Base-by-base conservation (phyloP, 2,329 filamentous ascomycete genomes). In the Elsinoe fawcettii region DNA sequence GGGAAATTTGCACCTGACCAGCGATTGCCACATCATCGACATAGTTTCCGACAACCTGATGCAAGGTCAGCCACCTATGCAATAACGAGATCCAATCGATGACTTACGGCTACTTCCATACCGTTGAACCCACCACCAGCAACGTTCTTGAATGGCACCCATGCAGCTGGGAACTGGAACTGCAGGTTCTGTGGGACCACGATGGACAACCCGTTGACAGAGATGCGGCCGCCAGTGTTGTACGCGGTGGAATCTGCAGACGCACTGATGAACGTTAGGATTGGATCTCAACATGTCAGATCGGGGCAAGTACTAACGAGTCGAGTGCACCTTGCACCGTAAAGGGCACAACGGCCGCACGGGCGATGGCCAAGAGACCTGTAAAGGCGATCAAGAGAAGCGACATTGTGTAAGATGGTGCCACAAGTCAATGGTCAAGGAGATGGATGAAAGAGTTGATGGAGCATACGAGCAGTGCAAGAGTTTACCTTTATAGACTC, bases 101-200 rank as follows among this genome's bases (percentile, higher is more conserved):
- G 14, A 58, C 63, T 51, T 59, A 66, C 65, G 46, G 61, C 59
- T 5, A 68, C 64, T 60, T 68, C 66, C 53, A 65, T 60, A 9
- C 63, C 63, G 20, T 41, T 39, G 44, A 57, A 61, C 12, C 37
- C 58, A 9, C 61, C 63, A 22, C 63, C 66, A 3, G 61, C 65
- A 20, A 72, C 62, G 9, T 69, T 59, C 3, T 59, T 62, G 43
- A 70, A 79, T 0, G 75, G 74, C 23, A 77, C 69, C 61, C 70
- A 77, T 11, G 73, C 71, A 2, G 72, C 73, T 0, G 76, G 77
- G 39, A 79, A 78, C 51, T 77, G 72, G 2, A 77, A 74, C 7
- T 77, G 70, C 22, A 79, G 60, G 59, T 80, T 80, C 64, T 77
- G 71, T 2, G 77, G 77, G 2, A 80, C 74, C 8, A 65, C 69